These are phyloP conservation scores for Medicago arabica DNA, from an alignment of 306 rosid genomes.

Conservation along the genomic window DNA sequence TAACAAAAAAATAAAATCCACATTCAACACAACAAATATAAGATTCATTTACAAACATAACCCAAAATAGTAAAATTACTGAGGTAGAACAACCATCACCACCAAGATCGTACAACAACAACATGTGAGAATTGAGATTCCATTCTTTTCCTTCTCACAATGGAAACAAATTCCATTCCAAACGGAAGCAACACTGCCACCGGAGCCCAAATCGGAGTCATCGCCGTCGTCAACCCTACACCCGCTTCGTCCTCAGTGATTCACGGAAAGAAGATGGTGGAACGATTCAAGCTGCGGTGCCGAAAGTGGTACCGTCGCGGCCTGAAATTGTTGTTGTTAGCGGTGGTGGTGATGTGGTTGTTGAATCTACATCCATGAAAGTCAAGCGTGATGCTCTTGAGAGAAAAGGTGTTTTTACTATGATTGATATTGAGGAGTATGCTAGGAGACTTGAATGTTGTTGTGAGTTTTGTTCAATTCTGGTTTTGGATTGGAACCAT, in stretches of 20 bases:
- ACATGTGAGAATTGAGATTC: conserved; percentile 37
- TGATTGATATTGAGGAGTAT: conserved; percentile 94
- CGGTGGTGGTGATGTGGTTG: conserved; percentile 42
- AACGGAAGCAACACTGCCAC: conserved; percentile 37
- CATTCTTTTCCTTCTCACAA: conserved; percentile 43
- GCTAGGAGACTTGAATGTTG: conserved; percentile 75
- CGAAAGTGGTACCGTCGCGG: conserved; percentile 64
- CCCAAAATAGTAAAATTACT: too few species aligned
- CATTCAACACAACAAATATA: too few species aligned
- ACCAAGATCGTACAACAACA: neutral
- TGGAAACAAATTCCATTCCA: conserved; percentile 68
- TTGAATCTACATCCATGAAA: conserved; percentile 77
- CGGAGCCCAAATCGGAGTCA: conserved; percentile 17
- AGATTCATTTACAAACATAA: too few species aligned
- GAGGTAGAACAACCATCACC: too few species aligned
- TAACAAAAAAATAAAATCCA: too few species aligned
- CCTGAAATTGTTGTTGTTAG: conserved; percentile 52
- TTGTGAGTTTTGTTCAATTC: conserved; percentile 40
- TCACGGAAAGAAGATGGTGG: conserved; percentile 42
- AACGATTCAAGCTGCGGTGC: conserved; percentile 73
- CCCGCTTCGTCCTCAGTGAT: conserved; percentile 51
- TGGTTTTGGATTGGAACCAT: neutral
- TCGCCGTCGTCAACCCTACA: conserved; percentile 44
- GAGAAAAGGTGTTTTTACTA: conserved; percentile 86
- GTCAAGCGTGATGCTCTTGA: conserved; percentile 82